These are phyloP conservation scores for Albophoma yamanashiensis DNA, from an alignment of 2,329 filamentous ascomycete species.

Conservation along the genomic window DNA sequence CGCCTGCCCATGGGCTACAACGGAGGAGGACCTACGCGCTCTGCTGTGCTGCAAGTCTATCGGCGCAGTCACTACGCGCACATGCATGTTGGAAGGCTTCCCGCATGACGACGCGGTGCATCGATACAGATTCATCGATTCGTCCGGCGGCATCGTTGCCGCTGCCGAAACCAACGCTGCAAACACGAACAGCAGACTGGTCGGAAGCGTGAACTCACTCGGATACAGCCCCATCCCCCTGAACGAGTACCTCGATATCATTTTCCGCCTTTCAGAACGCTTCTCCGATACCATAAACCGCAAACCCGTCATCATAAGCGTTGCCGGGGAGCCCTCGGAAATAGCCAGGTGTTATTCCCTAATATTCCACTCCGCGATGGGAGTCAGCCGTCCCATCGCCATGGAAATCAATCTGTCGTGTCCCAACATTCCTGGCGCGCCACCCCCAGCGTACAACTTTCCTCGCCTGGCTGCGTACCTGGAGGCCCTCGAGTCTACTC, in stretches of 20 bases:
- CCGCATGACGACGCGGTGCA: constrained; percentile 48
- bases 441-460: constrained; percentile 59
- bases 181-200: neutral
- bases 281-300: constrained; percentile 3
- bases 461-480: constrained; percentile 44
- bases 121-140: constrained; percentile 56
- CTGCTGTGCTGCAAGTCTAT: constrained; percentile 53
- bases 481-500: constrained; percentile 25
- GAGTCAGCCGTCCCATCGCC: constrained; percentile 40
- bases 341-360: constrained; percentile 44
- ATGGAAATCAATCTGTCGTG: constrained; percentile 74
- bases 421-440: constrained; percentile 58
- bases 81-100: constrained; percentile 55
- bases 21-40: constrained; percentile 44
- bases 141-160: constrained; percentile 12
- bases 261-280: constrained; percentile 32
- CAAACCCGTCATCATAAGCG: constrained; percentile 59
- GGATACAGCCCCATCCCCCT: constrained; percentile 62
- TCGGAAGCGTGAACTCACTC: constrained; percentile 54
- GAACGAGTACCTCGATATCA: constrained; percentile 44
- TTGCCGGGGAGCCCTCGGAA: constrained; percentile 53
- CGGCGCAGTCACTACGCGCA: constrained; percentile 66
- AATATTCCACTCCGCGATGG: constrained; percentile 27
- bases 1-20: constrained; percentile 66
- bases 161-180: neutral